A percentile compares a stretch with the other conserved stretches of the same genome.
Evolutionary conservation across 176 grass and related monocot species (phyloP).

Genomic region (Poa annua): DNA sequence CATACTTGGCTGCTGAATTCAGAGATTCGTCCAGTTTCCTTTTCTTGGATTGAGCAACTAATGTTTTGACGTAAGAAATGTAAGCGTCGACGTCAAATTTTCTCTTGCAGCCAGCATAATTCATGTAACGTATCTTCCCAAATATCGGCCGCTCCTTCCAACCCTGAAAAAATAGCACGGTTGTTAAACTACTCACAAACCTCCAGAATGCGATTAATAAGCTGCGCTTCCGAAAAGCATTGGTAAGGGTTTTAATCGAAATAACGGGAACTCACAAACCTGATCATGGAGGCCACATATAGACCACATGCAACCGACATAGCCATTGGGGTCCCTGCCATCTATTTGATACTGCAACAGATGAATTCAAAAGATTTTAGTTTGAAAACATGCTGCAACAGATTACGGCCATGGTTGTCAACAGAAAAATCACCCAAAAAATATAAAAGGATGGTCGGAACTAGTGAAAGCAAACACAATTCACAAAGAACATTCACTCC

Average conservation of each 20-base stretch:
- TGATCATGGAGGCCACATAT: conserved; percentile 98
- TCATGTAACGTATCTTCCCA: conserved; percentile 99
- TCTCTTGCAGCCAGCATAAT: conserved; percentile 92
- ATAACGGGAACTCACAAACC: conserved; percentile 42
- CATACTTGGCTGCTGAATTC: conserved; percentile 26
- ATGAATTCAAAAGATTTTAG: background rate
- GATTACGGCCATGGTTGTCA: background rate
- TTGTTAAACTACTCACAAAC: background rate
- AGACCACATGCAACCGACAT: conserved; percentile 97
- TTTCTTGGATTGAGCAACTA: conserved; percentile 66
- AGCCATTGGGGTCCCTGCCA: conserved; percentile 93
- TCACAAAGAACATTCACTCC: background rate
- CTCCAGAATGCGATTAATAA: conserved; percentile 17
- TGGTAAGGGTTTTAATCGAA: background rate
- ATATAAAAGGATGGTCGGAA: background rate
- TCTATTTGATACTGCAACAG: conserved; percentile 74
- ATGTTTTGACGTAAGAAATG: conserved; percentile 72
- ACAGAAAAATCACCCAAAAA: background rate
- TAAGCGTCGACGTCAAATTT: conserved; percentile 89
- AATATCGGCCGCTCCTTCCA: conserved; percentile 96
- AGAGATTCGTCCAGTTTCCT: conserved; percentile 53
- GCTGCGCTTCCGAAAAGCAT: conserved; percentile 24
- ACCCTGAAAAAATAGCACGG: conserved; percentile 54
- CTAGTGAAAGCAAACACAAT: background rate
- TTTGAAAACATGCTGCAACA: background rate